Percentiles rank a stretch among this genome's conserved stretches.
phyloP scores from a whole-genome alignment of 2,329 filamentous ascomycete species.

The Exophiala bonariae region DNA sequence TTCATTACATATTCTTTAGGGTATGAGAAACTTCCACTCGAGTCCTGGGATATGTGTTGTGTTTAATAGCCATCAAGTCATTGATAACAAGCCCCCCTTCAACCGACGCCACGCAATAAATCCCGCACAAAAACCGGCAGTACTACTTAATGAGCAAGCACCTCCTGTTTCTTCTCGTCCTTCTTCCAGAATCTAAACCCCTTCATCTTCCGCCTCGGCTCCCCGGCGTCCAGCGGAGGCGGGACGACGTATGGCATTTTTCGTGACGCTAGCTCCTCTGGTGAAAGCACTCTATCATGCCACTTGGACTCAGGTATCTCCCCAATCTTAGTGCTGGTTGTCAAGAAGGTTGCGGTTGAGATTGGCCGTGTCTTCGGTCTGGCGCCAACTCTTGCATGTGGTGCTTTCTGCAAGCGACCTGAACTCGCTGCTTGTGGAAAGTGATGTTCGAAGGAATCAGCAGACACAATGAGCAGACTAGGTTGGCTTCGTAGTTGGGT shows the following conservation, averaged over 20 bases:
- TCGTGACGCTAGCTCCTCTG: constrained; percentile 7
- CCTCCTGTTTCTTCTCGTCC: constrained; percentile 11
- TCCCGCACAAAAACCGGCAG: too few species aligned
- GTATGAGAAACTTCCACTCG: too few species aligned
- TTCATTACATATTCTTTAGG: too few species aligned
- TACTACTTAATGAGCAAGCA: background rate
- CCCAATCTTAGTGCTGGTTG: constrained; percentile 67
- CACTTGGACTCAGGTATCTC: constrained; percentile 44
- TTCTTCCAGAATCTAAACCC: constrained; percentile 28
- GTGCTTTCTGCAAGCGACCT: background rate
- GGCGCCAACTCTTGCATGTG: background rate
- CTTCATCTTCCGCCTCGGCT: constrained; percentile 18
- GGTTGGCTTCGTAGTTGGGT: constrained; percentile 12
- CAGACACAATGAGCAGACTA: constrained; percentile 24
- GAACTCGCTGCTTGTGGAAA: background rate
- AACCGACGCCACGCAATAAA: too few species aligned
- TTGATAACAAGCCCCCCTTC: too few species aligned
- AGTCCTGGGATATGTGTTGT: too few species aligned
- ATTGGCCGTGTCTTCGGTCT: constrained; percentile 14
- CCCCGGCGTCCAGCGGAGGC: constrained; percentile 15
- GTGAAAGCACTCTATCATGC: constrained; percentile 9
- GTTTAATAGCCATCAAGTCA: too few species aligned
- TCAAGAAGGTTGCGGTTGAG: constrained; percentile 52
- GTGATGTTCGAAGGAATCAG: constrained; percentile 18
- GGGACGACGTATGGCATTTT: constrained; percentile 21